Base-by-base conservation (phyloP, 2,329 filamentous ascomycete genomes). In the Escovopsis sp. region DNA sequence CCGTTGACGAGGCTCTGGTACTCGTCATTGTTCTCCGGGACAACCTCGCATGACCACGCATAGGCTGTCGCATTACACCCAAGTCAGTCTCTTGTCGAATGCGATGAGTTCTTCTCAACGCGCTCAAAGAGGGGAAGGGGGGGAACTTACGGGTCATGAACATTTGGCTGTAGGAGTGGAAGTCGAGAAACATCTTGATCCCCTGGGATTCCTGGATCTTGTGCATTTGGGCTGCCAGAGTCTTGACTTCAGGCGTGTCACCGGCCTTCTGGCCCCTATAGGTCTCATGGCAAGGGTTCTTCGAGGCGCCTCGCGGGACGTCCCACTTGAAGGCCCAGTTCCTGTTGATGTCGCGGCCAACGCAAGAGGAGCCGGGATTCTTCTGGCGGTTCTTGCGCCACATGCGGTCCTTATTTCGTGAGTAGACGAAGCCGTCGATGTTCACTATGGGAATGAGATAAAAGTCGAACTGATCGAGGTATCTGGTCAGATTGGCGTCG, bases 391-490 rank as follows among this genome's bases (percentile, higher is more conserved):
- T 78, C 60, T 79, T 78, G 47, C 75, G 72, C 76, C 76, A 80
- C 41, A 80, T 51, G 12, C 76, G 69, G 52, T 77, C 61, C 6
- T 53, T 66, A 3, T 65, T 72, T 51, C 78, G 73, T 0, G 70
- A 69, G 57, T 72, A 77, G 26, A 72, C 61, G 52, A 80, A 80
- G 26, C 75, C 73, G 43, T 79, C 75, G 0, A 74, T 73, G 52
- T 80, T 80, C 12, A 76, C 73, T 23, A 79, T 59, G 3, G 76
- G 75, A 46, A 80, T 67, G 49, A 82, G 68, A 56, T 78, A 80
- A 49, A 78, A 78, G 58, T 83, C 80, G 53, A 77, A 80, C 43
- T 66, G 72, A 56, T 80, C 67, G 23, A 81, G 64, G 42, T 73
- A 66, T 1, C 57, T 53, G 34, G 56, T 63, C 34, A 68, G 54